phyloP scores from a whole-genome alignment of 2,329 filamentous ascomycete genomes.

The Xylariaceae sp. region DNA sequence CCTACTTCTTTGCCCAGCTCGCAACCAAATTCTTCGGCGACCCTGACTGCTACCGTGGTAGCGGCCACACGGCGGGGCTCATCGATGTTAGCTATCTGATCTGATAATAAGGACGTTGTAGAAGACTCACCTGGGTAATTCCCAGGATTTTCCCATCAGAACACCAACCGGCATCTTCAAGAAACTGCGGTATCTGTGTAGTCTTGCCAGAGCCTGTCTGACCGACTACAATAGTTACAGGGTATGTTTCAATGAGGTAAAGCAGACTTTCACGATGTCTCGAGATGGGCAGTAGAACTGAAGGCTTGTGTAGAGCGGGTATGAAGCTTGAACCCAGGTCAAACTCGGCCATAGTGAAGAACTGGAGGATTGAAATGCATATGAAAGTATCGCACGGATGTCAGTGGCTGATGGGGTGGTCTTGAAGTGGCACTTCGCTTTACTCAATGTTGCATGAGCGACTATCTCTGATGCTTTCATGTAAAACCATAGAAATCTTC shows the following conservation, averaged over 20 bases:
- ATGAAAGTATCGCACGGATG: constrained; percentile 1
- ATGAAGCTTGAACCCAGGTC: constrained; percentile 61
- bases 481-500: no score
- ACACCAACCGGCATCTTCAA: constrained; percentile 87
- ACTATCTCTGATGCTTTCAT: no score
- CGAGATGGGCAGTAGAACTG: constrained; percentile 79
- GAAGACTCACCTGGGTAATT: constrained; percentile 77
- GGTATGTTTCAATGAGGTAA: constrained; percentile 79
- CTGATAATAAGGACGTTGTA: constrained; percentile 1
- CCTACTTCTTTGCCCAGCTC: constrained; percentile 87
- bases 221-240: constrained; percentile 84
- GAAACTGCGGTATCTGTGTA: constrained; percentile 89
- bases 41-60: constrained; percentile 81
- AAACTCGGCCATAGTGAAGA: constrained; percentile 47
- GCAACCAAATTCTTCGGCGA: constrained; percentile 84
- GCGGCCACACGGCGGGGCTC: constrained; percentile 87
- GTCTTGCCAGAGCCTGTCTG: constrained; percentile 96
- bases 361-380: constrained; percentile 4
- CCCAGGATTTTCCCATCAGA: constrained; percentile 76
- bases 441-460: no score
- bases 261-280: constrained; percentile 75
- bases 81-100: constrained; percentile 8
- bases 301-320: constrained; percentile 79
- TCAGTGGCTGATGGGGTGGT: not conserved
- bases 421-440: no score